Base-by-base conservation (phyloP, 2,329 filamentous ascomycete species). In the Venturia asperata region DNA sequence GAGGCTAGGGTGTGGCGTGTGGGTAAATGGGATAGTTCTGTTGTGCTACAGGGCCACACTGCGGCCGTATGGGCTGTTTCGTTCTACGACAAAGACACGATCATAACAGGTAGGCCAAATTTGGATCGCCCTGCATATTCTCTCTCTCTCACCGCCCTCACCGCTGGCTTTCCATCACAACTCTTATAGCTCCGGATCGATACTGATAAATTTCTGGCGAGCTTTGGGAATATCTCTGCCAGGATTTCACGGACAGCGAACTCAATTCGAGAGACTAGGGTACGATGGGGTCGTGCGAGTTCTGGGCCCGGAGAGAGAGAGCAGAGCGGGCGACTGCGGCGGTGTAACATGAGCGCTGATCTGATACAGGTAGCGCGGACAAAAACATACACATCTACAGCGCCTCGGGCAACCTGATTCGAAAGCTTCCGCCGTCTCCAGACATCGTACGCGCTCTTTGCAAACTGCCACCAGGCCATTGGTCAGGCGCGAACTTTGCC, bases 1-100 rank as follows among this genome's bases (percentile, higher is more conserved):
- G 89, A 92, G 68, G 92, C 91, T 37, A 87, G 91, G 64, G 79
- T 97, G 63, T 99, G 94, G 94, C 83, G 82, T 68, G 80, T 94
- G n/a, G 85, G 85, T 49, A 92, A 88, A 69, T 97, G 93, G 90
- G 91, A 95, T 72, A 85, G 85, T 11, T 85, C 89, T n/a, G 78
- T 86, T 41, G 79, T 88, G 60, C 80, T 99, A 21, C 78, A 85
- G 58, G 92, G 91, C 5, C 92, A 97, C 72, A 84, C 88, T 65
- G 89, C 85, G 47, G 88, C 88, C 62, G 92, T 99, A 17, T 97
- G 92, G 93, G 88, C 88, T n/a, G 92, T 97, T 5, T 77, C 97
- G 66, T 89, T 90, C 19, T 88, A 93, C 68, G 89, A 95, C 73
- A 83, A 87, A 65, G 83, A 87, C 45, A 92, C 88, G 0, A 84